Conservation (phyloP, 352 stramenopile species). For the Peronosclerospora sorghi region DNA sequence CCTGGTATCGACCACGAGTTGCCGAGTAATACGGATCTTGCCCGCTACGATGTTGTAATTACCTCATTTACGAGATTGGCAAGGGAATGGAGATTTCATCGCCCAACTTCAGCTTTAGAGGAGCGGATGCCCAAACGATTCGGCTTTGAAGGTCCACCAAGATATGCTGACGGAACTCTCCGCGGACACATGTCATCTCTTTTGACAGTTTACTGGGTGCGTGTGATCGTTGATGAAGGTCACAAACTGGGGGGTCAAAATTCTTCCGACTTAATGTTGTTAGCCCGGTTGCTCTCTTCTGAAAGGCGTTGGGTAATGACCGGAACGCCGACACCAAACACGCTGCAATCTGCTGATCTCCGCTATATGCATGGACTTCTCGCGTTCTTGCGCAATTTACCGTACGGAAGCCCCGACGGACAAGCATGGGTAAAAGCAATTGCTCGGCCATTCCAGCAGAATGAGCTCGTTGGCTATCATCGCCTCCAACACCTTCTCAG, state of each 20-base stretch:
- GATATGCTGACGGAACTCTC: conserved; percentile 48
- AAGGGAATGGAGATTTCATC: conserved; percentile 51
- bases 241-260: conserved; percentile 83
- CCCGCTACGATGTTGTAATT: conserved; percentile 57
- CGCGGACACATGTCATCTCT: conserved; percentile 46
- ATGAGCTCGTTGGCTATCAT: conserved; percentile 43
- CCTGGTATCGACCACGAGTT: conserved; percentile 22
- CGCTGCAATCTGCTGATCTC: conserved; percentile 73
- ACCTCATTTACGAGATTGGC: conserved; percentile 57
- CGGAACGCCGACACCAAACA: conserved; percentile 90
- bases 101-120: conserved; percentile 51
- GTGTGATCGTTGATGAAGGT: conserved; percentile 93
- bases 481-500: conserved; percentile 78
- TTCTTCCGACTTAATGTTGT: conserved; percentile 58
- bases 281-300: conserved; percentile 71
- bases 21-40: conserved; percentile 33
- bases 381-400: conserved; percentile 83
- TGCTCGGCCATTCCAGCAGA: conserved; percentile 54
- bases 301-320: conserved; percentile 95
- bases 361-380: conserved; percentile 86
- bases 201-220: conserved; percentile 66
- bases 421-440: conserved; percentile 75
- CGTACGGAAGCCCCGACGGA: conserved; percentile 68
- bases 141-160: conserved; percentile 42
- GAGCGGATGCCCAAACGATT: conserved; percentile 51